These are phyloP conservation scores for Pneumocystis wakefieldiae DNA, from an alignment of 1,139 yeast species.

Conservation along the genomic window DNA sequence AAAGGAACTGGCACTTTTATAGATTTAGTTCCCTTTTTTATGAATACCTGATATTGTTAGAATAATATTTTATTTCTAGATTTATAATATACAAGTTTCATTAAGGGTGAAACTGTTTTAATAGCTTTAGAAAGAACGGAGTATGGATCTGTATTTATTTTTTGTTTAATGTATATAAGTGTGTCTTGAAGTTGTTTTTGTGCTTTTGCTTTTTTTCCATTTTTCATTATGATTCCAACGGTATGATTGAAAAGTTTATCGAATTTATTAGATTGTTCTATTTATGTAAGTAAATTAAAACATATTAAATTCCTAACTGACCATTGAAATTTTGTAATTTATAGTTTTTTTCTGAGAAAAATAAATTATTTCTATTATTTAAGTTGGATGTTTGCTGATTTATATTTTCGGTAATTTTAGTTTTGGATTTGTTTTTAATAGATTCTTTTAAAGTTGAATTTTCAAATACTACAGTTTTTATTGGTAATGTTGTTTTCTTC, in stretches of 20 bases:
- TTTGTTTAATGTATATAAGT: slow-evolving; percentile 60
- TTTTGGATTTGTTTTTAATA: not conserved
- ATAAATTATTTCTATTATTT: not conserved
- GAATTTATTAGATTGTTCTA: not conserved
- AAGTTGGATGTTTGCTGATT: not conserved
- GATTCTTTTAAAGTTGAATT: not conserved
- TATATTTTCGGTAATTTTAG: not conserved
- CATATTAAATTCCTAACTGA: not conserved
- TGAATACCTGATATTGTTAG: not conserved
- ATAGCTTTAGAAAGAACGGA: slow-evolving; percentile 55
- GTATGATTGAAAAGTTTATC: slow-evolving; percentile 67
- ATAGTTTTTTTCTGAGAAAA: not conserved
- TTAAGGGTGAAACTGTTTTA: slow-evolving; percentile 74
- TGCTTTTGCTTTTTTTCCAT: slow-evolving; percentile 78
- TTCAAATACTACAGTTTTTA: not conserved
- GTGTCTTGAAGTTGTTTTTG: slow-evolving; percentile 62
- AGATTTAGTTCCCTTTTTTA: slow-evolving; percentile 11
- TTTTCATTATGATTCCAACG: slow-evolving; percentile 78
- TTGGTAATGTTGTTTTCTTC: not conserved
- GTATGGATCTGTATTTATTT: slow-evolving; percentile 63
- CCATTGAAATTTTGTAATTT: not conserved
- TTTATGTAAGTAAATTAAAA: not conserved
- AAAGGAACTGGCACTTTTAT: slow-evolving; percentile 67
- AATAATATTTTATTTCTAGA: not conserved
- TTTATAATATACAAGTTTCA: slow-evolving; percentile 34